Evolutionary conservation across 2,329 filamentous ascomycete species (phyloP).

Genomic region (Colletotrichum siamense): DNA sequence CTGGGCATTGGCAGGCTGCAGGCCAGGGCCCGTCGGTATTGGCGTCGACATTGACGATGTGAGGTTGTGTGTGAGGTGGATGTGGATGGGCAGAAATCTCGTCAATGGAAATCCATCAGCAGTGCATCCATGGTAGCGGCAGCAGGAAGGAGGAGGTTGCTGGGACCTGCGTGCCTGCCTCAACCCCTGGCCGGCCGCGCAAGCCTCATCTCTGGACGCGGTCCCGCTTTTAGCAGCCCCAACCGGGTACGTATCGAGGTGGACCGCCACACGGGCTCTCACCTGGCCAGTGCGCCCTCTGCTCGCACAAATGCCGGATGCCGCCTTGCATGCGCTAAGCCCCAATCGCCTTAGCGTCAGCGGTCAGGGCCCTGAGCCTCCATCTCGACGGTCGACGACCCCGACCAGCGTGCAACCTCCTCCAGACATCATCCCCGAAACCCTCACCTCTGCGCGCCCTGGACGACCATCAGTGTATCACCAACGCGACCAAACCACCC

Average conservation of each 20-base stretch:
- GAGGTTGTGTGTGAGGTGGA: background rate
- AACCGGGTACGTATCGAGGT: background rate
- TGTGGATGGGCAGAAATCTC: background rate
- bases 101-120: background rate
- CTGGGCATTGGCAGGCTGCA: background rate
- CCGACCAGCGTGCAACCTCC: background rate
- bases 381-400: background rate
- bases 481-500: background rate
- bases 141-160: background rate
- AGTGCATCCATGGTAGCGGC: background rate
- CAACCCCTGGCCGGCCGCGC: conserved; percentile 1
- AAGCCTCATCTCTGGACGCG: conserved; percentile 9
- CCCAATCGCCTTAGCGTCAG: background rate
- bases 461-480: background rate
- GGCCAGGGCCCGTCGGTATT: background rate
- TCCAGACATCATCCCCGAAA: background rate
- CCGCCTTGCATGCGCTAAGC: background rate
- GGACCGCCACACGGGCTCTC: background rate
- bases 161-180: background rate
- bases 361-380: conserved; percentile 2
- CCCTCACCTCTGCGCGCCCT: background rate
- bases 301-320: background rate
- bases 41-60: background rate
- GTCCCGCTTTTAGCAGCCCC: background rate
- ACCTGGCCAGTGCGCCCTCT: background rate